Evolutionary conservation across 169 alveolate species (phyloP).

Genomic region (Babesia bigemina): DNA sequence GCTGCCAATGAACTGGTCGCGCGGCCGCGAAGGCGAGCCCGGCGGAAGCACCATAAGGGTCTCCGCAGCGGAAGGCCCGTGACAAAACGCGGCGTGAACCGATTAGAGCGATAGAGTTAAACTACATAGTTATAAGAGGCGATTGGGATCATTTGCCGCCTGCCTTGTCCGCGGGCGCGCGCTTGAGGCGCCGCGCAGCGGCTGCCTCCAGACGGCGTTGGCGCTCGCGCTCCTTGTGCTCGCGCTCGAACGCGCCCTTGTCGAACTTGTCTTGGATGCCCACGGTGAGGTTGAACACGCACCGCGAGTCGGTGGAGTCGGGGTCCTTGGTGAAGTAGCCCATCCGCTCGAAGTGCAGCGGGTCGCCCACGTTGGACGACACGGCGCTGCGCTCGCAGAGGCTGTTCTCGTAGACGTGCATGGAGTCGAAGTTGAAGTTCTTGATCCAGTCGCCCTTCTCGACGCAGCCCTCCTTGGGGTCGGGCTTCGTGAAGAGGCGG

Average conservation of each 20-base stretch:
- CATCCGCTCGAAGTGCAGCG: constrained; percentile 84
- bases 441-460: constrained; percentile 77
- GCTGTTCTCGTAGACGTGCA: constrained; percentile 64
- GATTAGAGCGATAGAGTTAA: no score
- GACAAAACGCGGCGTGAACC: neutral
- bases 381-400: constrained; percentile 66
- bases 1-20: neutral
- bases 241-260: constrained; percentile 42
- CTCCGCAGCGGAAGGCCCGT: neutral
- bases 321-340: constrained; percentile 85
- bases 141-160: neutral
- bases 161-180: neutral
- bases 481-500: constrained; percentile 80
- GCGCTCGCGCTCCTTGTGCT: constrained; percentile 66
- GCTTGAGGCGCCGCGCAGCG: constrained; percentile 44
- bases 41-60: neutral
- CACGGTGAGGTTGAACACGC: constrained; percentile 75
- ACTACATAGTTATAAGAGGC: no score
- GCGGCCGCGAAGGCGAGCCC: neutral
- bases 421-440: constrained; percentile 78
- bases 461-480: constrained; percentile 78
- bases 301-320: constrained; percentile 67
- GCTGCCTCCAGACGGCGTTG: constrained; percentile 56
- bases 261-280: constrained; percentile 72
- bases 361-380: constrained; percentile 67